Evolutionary conservation across 495 filamentous ascomycete species (phyloP).

Genomic region (Xylaria acuta): DNA sequence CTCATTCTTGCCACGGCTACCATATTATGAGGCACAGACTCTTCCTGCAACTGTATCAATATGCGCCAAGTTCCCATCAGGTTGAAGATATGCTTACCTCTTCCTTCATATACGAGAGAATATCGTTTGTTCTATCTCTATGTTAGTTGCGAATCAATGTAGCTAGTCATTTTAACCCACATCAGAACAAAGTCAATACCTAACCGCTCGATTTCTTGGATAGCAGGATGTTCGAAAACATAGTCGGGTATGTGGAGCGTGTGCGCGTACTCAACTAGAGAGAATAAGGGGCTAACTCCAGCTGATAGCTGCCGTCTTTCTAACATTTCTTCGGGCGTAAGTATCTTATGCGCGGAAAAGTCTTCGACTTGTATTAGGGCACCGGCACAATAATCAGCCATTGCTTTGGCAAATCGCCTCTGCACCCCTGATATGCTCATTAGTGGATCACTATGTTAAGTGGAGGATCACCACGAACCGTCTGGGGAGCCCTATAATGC

Average conservation of each 20-base stretch:
- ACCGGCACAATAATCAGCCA: slow-evolving; percentile 40
- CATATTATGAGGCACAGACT: slow-evolving; percentile 43
- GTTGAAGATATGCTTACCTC: slow-evolving; percentile 11
- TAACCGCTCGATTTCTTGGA: slow-evolving; percentile 43
- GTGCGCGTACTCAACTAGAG: slow-evolving; percentile 45
- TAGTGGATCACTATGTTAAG: background rate
- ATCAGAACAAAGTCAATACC: slow-evolving; percentile 42
- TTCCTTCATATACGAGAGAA: slow-evolving; percentile 15
- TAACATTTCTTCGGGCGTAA: slow-evolving; percentile 37
- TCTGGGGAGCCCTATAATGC: background rate
- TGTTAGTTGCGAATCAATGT: background rate
- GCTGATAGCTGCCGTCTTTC: slow-evolving; percentile 35
- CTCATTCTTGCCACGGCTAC: slow-evolving; percentile 39
- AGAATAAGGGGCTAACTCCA: slow-evolving; percentile 41
- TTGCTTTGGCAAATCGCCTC: slow-evolving; percentile 37
- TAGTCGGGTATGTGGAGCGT: slow-evolving; percentile 39
- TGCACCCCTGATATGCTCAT: slow-evolving; percentile 30
- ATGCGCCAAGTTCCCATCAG: background rate
- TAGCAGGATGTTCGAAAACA: slow-evolving; percentile 38
- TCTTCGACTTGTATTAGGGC: slow-evolving; percentile 36
- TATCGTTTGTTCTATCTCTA: slow-evolving; percentile 10
- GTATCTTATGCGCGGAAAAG: slow-evolving; percentile 23
- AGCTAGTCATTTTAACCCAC: slow-evolving; percentile 3
- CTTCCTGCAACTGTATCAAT: slow-evolving; percentile 31
- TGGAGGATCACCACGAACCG: background rate